Percentiles rank a stretch among this genome's conserved stretches.
Evolutionary conservation across 306 rosid species (phyloP).

Genomic region (Astragalus glycyphyllos): DNA sequence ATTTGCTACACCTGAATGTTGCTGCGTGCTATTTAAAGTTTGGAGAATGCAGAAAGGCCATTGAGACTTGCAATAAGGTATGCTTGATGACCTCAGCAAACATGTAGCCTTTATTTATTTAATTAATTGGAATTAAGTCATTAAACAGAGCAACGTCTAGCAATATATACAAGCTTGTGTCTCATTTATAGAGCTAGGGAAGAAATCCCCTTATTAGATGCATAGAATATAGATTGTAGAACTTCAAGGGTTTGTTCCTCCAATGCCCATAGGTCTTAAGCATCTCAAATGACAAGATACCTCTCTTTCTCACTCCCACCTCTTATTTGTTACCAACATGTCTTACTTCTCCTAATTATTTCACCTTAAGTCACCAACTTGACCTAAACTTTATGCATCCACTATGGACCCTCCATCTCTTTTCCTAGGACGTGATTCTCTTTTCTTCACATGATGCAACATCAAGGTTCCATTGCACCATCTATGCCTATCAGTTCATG

Average conservation of each 20-base stretch:
- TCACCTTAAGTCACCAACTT: neutral
- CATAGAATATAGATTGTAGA: no score
- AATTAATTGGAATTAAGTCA: neutral
- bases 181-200: no score
- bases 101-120: constrained; percentile 31
- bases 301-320: neutral
- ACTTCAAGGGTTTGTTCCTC: neutral
- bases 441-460: no score
- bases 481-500: no score
- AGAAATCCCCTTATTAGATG: no score
- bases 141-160: neutral
- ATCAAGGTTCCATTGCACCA: no score
- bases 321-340: neutral
- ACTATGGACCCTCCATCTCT: no score
- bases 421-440: no score
- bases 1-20: constrained; percentile 82
- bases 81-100: constrained; percentile 30
- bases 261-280: neutral
- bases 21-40: constrained; percentile 85
- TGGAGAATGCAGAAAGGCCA: constrained; percentile 87
- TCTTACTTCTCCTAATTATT: neutral
- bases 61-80: constrained; percentile 96
- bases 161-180: neutral
- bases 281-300: neutral
- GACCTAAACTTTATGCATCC: no score